A percentile compares a stretch with the other conserved stretches of the same genome.
Conservation (phyloP, 179 eudicot species). For the Monotropa hypopitys region DNA sequence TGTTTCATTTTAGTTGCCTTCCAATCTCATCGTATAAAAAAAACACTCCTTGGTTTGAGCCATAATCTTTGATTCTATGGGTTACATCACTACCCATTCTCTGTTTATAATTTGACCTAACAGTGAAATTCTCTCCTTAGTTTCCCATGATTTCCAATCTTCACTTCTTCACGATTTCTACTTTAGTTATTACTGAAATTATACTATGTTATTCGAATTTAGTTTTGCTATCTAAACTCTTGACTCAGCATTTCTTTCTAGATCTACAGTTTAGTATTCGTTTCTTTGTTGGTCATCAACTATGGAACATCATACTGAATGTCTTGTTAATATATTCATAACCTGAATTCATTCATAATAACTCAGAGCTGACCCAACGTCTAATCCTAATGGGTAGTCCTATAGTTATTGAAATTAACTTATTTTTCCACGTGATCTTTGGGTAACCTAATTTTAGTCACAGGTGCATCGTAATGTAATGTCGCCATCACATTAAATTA, state of each 20-base stretch:
- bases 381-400: no score
- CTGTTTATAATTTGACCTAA: not conserved
- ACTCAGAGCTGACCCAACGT: no score
- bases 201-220: not conserved
- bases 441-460: no score
- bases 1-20: not conserved
- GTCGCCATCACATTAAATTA: no score
- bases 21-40: not conserved
- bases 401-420: no score
- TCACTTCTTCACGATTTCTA: not conserved
- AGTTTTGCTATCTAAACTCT: not conserved
- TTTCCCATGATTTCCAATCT: not conserved
- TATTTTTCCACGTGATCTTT: no score
- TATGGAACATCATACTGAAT: not conserved
- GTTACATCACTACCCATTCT: not conserved
- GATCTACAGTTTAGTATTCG: not conserved
- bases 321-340: not conserved
- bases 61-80: not conserved
- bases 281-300: not conserved
- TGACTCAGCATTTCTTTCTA: not conserved
- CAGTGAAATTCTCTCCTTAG: not conserved
- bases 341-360: no score
- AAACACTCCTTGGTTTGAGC: no score
- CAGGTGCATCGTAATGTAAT: no score
- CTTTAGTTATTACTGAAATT: no score